A percentile compares a stretch with the other conserved stretches of the same genome.
phyloP scores from a whole-genome alignment of 192 early-diverging fungal species.

The Gamsiella multidivaricata region DNA sequence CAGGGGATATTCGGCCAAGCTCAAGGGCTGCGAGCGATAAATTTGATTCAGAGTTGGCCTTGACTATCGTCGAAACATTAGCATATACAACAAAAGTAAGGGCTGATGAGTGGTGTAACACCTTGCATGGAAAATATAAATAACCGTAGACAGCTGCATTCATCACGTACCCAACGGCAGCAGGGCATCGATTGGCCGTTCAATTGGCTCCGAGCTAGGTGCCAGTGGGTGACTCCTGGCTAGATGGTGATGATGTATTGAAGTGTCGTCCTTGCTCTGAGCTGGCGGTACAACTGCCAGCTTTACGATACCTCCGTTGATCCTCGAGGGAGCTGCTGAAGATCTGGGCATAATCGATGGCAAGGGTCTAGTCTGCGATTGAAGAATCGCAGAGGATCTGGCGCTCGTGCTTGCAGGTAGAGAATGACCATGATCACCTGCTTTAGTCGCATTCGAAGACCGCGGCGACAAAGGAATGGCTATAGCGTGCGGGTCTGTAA shows the following conservation, averaged over 20 bases:
- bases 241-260: slow-evolving; percentile 23
- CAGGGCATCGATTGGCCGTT: slow-evolving; percentile 29
- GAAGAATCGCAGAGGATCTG: too few relatives aligned
- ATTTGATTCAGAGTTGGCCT: too few relatives aligned
- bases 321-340: not conserved
- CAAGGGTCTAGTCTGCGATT: too few relatives aligned
- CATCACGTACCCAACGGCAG: slow-evolving; percentile 14
- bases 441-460: not conserved
- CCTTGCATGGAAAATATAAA: not conserved
- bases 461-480: not conserved
- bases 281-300: slow-evolving; percentile 39
- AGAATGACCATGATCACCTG: too few relatives aligned
- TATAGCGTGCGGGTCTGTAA: not conserved
- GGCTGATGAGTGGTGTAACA: too few relatives aligned
- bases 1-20: too few relatives aligned
- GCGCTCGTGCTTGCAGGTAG: too few relatives aligned
- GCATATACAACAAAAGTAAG: too few relatives aligned
- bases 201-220: slow-evolving; percentile 17
- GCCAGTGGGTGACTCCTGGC: slow-evolving; percentile 36
- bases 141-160: too few relatives aligned
- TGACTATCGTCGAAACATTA: too few relatives aligned
- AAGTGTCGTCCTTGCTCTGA: slow-evolving; percentile 17
- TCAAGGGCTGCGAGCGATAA: too few relatives aligned
- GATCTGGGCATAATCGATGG: not conserved
- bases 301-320: slow-evolving; percentile 27